These are phyloP conservation scores for Funneliformis geosporum DNA, from an alignment of 192 early-diverging fungal genomes.

Conservation along the genomic window DNA sequence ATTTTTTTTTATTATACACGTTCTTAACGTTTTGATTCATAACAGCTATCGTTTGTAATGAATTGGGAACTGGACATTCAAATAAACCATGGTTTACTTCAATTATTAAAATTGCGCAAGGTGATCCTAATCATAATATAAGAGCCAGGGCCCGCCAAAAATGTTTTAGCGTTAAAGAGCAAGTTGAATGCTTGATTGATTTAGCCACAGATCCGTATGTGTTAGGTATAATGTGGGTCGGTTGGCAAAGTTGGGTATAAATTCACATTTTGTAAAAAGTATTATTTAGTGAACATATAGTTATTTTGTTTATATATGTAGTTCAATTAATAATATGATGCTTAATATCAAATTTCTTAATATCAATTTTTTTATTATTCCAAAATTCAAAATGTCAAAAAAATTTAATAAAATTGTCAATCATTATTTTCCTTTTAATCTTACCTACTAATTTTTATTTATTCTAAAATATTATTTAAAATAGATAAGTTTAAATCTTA, in stretches of 20 bases:
- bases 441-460: no score
- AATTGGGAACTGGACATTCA: constrained; percentile 64
- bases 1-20: constrained; percentile 44
- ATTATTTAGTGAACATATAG: no score
- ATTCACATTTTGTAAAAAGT: not conserved
- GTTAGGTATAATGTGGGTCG: constrained; percentile 65
- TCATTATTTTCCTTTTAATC: no score
- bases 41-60: constrained; percentile 36
- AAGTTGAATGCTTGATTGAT: constrained; percentile 74
- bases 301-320: no score
- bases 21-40: not conserved
- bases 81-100: constrained; percentile 54
- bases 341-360: no score
- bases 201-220: constrained; percentile 73
- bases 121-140: constrained; percentile 45
- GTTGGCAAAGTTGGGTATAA: constrained; percentile 67
- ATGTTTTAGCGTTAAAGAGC: constrained; percentile 58
- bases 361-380: no score
- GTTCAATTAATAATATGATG: no score
- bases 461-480: no score
- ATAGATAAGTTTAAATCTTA: no score
- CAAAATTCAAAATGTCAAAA: no score
- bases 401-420: no score
- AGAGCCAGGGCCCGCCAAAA: constrained; percentile 49
- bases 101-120: constrained; percentile 51